Conservation (phyloP, 192 early-diverging fungal genomes). For the Coemansia brasiliensis region DNA sequence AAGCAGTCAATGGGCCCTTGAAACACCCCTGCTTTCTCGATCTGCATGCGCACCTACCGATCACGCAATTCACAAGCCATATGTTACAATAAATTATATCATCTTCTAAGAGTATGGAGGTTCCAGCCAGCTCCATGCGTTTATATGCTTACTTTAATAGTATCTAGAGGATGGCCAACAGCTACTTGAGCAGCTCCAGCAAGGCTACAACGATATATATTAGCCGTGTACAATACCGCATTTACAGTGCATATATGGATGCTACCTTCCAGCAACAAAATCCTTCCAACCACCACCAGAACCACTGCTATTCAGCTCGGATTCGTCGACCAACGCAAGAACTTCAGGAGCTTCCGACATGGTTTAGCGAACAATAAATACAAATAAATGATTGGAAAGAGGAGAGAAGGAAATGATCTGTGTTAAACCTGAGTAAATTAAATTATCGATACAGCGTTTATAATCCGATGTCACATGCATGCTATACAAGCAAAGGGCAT, state of each 20-base stretch:
- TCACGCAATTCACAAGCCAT: constrained; percentile 15
- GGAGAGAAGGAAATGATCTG: not conserved
- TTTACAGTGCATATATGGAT: not conserved
- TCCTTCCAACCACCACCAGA: constrained; percentile 53
- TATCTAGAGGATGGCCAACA: constrained; percentile 83
- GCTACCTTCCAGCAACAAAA: constrained; percentile 65
- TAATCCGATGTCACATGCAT: constrained; percentile 7
- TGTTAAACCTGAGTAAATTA: not conserved
- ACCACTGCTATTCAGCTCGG: not conserved
- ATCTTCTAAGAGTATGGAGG: not conserved
- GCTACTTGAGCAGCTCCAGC: constrained; percentile 68
- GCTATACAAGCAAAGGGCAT: not conserved
- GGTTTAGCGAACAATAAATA: not conserved
- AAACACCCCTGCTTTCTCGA: constrained; percentile 61
- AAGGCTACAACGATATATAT: constrained; percentile 33
- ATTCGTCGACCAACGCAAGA: constrained; percentile 13
- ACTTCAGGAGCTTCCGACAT: constrained; percentile 25
- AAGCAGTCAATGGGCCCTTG: constrained; percentile 80
- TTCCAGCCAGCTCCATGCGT: not conserved
- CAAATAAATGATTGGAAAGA: not conserved
- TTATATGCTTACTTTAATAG: constrained; percentile 63
- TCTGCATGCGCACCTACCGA: constrained; percentile 67
- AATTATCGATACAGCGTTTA: not conserved
- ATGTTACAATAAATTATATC: constrained; percentile 6
- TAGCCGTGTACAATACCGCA: not conserved